These are phyloP conservation scores for Pyrenochaeta sp. DNA, from an alignment of 2,329 filamentous ascomycete genomes.

Conservation along the genomic window DNA sequence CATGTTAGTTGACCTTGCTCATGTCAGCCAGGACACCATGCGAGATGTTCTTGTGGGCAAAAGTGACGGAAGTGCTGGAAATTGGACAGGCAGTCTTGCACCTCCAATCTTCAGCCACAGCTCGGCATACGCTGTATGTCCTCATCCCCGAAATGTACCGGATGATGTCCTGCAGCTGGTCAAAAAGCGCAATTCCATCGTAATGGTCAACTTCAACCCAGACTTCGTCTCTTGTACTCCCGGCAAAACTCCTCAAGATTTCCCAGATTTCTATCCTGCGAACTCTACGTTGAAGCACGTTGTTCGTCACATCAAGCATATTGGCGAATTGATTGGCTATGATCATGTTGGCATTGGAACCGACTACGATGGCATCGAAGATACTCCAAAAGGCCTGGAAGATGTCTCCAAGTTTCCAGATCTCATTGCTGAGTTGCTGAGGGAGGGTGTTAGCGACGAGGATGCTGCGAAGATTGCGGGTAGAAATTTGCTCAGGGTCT, in stretches of 20 bases:
- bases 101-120: constrained; percentile 92
- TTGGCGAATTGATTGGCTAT: constrained; percentile 83
- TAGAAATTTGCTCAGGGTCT: constrained; percentile 82
- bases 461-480: constrained; percentile 80
- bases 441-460: constrained; percentile 74
- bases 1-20: constrained; percentile 90
- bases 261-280: constrained; percentile 71
- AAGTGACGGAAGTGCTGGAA: constrained; percentile 38
- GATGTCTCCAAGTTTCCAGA: constrained; percentile 86
- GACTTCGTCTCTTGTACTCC: constrained; percentile 81
- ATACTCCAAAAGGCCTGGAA: constrained; percentile 75
- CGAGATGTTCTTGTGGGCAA: constrained; percentile 75
- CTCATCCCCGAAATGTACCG: constrained; percentile 88
- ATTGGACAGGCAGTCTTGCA: constrained; percentile 76
- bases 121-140: constrained; percentile 79
- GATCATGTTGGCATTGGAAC: constrained; percentile 88
- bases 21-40: constrained; percentile 83
- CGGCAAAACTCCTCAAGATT: constrained; percentile 64
- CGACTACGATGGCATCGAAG: constrained; percentile 82
- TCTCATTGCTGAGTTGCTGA: constrained; percentile 76
- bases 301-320: constrained; percentile 80
- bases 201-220: constrained; percentile 91
- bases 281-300: constrained; percentile 80
- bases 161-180: constrained; percentile 83
- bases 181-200: constrained; percentile 73